Conservation (phyloP, 2,329 filamentous ascomycete genomes). For the Ophiocordyceps australis region DNA sequence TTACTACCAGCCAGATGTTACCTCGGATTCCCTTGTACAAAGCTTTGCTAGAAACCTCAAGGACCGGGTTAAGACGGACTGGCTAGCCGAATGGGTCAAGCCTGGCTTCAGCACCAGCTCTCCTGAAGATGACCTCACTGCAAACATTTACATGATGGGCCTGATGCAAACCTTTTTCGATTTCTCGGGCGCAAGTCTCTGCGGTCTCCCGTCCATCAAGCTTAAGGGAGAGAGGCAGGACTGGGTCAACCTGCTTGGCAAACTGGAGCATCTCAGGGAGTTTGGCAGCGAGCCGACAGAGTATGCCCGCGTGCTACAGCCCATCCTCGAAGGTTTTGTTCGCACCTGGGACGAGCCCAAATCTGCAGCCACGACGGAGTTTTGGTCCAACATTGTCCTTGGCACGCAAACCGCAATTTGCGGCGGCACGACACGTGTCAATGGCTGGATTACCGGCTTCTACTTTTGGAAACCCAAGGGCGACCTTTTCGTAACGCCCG, state of each 20-base stretch:
- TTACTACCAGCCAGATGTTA: too few relatives aligned
- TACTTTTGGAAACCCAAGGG: neutral
- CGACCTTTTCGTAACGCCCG: neutral
- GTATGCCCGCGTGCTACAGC: neutral
- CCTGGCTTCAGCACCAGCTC: constrained; percentile 23
- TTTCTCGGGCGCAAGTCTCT: constrained; percentile 12
- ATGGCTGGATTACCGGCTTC: neutral
- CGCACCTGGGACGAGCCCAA: neutral
- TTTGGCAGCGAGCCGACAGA: neutral
- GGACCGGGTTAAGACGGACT: constrained; percentile 16
- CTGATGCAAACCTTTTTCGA: constrained; percentile 20
- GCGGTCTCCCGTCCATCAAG: constrained; percentile 23
- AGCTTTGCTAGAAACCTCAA: too few relatives aligned
- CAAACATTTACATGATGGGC: constrained; percentile 25
- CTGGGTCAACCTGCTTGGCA: constrained; percentile 19
- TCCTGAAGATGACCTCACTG: constrained; percentile 17
- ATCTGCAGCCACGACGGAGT: neutral
- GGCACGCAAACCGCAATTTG: neutral
- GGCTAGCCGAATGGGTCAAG: constrained; percentile 21
- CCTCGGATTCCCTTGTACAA: too few relatives aligned
- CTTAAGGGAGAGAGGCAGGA: constrained; percentile 18
- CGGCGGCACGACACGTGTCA: neutral
- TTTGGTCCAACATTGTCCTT: neutral
- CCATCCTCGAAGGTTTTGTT: neutral
- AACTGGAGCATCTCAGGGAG: constrained; percentile 12